Evolutionary conservation across 371 early-diverging fungal genomes (phyloP), one percentile per base, ranked within the genome.

Genomic region (Mucor plumbeus): DNA sequence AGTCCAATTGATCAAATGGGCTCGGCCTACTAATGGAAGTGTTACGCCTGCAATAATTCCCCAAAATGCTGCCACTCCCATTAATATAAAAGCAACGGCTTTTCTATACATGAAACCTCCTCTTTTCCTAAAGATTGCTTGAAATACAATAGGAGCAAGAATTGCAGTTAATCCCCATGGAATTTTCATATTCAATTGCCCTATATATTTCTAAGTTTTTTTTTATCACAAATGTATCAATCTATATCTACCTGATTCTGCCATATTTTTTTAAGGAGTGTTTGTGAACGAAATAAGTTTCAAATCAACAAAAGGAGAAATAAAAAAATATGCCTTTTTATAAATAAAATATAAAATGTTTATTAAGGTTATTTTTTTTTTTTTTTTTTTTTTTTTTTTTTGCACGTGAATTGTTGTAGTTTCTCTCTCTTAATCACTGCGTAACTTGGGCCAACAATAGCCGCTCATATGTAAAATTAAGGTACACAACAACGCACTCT

Each of bases 1-100:
- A 2, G 84, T 54, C 78, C 77, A 90, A 80, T 90, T 90, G 77
- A 86, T 87, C 43, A 81, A 72, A 15, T 83, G 82, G 7, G 80
- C 79, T 63, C 81, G 74, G 40, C 86, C 84, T 53, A 80, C 19
- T 15, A 84, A 56, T 39, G 85, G 82, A 40, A 88, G 55, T 10
- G 79, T 65, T 15, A 87, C 64, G 13, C 82, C 73, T 1, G 84
- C 77, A 38, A 77, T 21, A 36, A 87, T 75, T 0, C 88, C 88
- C 58, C 72, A 80, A 13, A 64, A 35, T 10, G 76, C 79, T 40
- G 74, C 68, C 17, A 80, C 43, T 9, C 64, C 67, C 14, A 83
- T 31, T 26, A 65, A 65, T n/a, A 78, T 35, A 1, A 80, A 14
- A 7, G 72, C 67, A 31, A 79, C 70, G 0, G 50, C 35, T 1